These are phyloP conservation scores for Ramalina peruviana DNA, from an alignment of 495 filamentous ascomycete species.

Conservation along the genomic window DNA sequence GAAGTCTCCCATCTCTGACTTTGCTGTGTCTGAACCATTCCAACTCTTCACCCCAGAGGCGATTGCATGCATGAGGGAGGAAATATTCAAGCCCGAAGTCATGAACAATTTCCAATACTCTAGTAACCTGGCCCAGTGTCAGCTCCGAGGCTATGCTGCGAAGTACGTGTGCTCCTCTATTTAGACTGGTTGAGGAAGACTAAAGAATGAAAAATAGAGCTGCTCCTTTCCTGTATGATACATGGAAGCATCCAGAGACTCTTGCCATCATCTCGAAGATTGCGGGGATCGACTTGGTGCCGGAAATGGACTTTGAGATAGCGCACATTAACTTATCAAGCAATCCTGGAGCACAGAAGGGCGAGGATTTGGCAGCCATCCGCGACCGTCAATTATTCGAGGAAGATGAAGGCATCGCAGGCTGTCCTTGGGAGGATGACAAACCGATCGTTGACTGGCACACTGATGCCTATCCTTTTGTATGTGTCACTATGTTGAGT, in stretches of 20 bases:
- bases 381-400: conserved; percentile 25
- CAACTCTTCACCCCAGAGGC: conserved; percentile 56
- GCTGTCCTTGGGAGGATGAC: conserved; percentile 44
- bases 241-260: conserved; percentile 53
- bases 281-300: conserved; percentile 60
- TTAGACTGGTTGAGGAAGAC: conserved; percentile 8
- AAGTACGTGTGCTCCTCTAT: conserved; percentile 35
- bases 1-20: conserved; percentile 44
- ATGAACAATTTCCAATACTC: conserved; percentile 48
- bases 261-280: conserved; percentile 52
- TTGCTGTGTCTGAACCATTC: conserved; percentile 62
- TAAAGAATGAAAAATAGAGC: conserved; percentile 23
- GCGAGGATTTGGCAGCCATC: conserved; percentile 28
- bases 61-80: conserved; percentile 48
- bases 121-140: conserved; percentile 49
- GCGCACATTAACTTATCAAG: conserved; percentile 59
- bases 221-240: conserved; percentile 54
- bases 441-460: conserved; percentile 61
- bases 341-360: conserved; percentile 39
- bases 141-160: conserved; percentile 52
- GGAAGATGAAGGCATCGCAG: conserved; percentile 34
- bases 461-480: conserved; percentile 61
- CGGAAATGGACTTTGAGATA: conserved; percentile 60
- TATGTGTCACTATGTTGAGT: conserved; percentile 64
- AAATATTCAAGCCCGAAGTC: conserved; percentile 51